A percentile compares a stretch with the other conserved stretches of the same genome.
Conservation (phyloP, 2,329 filamentous ascomycete genomes). For the Tolypocladium amazonense region DNA sequence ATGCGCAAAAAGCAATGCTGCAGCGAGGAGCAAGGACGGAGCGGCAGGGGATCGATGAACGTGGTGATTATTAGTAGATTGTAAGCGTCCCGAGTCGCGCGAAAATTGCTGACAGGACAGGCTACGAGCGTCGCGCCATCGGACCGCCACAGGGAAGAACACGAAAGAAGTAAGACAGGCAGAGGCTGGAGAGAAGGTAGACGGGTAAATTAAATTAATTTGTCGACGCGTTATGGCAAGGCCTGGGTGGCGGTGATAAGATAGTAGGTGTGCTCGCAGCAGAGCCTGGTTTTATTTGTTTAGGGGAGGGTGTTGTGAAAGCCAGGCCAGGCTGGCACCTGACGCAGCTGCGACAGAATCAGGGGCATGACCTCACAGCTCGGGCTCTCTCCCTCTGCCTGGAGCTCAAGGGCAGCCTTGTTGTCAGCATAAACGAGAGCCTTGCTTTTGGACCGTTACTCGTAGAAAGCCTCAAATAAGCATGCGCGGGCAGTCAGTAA, state of each 20-base stretch:
- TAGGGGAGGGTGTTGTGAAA: not conserved
- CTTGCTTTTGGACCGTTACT: not conserved
- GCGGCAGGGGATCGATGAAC: not conserved
- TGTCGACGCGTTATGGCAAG: not conserved
- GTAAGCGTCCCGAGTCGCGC: not conserved
- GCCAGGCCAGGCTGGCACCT: not conserved
- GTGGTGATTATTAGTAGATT: not conserved
- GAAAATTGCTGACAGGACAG: not conserved
- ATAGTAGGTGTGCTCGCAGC: not conserved
- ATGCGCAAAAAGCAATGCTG: not conserved
- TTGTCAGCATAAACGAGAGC: not conserved
- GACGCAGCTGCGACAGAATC: not conserved
- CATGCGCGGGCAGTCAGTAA: not conserved
- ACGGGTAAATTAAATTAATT: constrained; percentile 1
- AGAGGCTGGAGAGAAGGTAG: not conserved
- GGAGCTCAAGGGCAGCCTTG: not conserved
- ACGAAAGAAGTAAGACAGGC: not conserved
- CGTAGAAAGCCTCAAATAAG: not conserved
- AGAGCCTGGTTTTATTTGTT: not conserved
- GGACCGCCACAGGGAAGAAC: not conserved
- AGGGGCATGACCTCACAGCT: not conserved
- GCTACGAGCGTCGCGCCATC: not conserved
- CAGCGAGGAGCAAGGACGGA: not conserved
- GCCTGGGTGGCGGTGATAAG: not conserved
- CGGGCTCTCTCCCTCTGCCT: not conserved